phyloP scores from a whole-genome alignment of 179 eudicot species.

The Gypsophila paniculata region DNA sequence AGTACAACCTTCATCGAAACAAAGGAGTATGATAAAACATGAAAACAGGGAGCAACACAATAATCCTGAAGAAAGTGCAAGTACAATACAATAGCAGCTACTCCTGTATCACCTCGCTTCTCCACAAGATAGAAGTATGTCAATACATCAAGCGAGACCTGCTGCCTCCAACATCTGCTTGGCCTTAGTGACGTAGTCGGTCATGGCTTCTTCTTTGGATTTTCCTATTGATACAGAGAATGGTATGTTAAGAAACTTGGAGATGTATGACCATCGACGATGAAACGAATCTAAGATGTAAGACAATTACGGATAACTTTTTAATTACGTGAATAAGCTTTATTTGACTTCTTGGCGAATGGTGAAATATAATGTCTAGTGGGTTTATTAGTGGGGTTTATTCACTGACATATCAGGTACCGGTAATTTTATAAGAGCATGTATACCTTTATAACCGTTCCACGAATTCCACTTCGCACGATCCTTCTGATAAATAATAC shows the following conservation, averaged over 20 bases:
- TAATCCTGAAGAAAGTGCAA: conserved; percentile 1
- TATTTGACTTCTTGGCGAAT: not conserved
- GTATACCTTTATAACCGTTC: conserved; percentile 77
- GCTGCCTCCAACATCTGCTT: conserved; percentile 77
- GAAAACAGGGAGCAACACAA: not conserved
- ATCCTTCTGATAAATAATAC: conserved; percentile 65
- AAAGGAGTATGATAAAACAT: conserved; percentile 1
- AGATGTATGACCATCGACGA: not conserved
- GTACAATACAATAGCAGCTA: not conserved
- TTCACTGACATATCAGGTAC: not conserved
- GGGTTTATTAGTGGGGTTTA: not conserved
- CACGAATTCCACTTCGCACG: conserved; percentile 91
- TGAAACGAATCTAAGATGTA: not conserved
- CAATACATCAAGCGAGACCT: conserved; percentile 33
- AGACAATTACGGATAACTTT: too few relatives aligned
- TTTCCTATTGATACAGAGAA: conserved; percentile 41
- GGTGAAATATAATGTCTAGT: not conserved
- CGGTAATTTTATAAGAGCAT: not conserved
- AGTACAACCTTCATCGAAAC: conserved; percentile 3
- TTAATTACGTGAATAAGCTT: too few relatives aligned
- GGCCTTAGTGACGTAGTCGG: conserved; percentile 79
- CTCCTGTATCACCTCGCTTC: not conserved
- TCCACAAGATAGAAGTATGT: not conserved
- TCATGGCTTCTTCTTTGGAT: conserved; percentile 68
- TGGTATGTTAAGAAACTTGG: not conserved